phyloP scores from a whole-genome alignment of 345 rosid genomes.

The Rhodamnia argentea region DNA sequence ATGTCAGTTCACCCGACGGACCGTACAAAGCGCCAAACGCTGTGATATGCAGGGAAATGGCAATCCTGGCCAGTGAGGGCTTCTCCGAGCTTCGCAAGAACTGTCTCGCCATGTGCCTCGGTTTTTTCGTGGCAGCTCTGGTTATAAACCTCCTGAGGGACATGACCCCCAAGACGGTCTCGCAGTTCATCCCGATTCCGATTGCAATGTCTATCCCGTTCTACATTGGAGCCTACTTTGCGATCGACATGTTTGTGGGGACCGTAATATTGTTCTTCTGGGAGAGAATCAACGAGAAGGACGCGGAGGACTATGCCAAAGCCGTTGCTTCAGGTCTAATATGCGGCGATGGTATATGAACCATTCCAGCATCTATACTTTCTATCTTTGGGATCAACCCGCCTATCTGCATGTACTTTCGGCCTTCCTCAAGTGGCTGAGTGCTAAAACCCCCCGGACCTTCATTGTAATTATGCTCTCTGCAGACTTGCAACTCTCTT shows the following conservation, averaged over 20 bases:
- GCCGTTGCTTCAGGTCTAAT: conserved; percentile 74
- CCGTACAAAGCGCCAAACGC: conserved; percentile 81
- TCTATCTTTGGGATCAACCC: too few relatives aligned
- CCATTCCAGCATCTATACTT: too few relatives aligned
- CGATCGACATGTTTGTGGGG: conserved; percentile 74
- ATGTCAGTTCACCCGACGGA: conserved; percentile 73
- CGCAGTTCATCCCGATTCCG: conserved; percentile 68
- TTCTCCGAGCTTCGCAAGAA: conserved; percentile 58
- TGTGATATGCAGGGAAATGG: conserved; percentile 74
- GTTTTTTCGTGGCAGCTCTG: conserved; percentile 52
- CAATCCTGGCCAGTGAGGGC: conserved; percentile 60
- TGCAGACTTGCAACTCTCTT: too few relatives aligned
- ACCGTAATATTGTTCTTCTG: conserved; percentile 59
- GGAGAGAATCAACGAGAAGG: conserved; percentile 54
- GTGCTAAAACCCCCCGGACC: too few relatives aligned
- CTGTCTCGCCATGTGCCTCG: conserved; percentile 55
- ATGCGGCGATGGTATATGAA: too few relatives aligned
- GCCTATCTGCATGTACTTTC: too few relatives aligned
- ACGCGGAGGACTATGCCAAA: conserved; percentile 57
- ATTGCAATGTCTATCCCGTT: conserved; percentile 84
- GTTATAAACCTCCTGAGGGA: conserved; percentile 53
- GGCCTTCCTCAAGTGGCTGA: too few relatives aligned
- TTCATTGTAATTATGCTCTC: too few relatives aligned
- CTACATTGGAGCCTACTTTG: conserved; percentile 82
- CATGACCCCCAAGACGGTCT: conserved; percentile 46